A percentile compares a stretch with the other conserved stretches of the same genome.
Conservation (phyloP, 73 alveolate species). For the Effrenium voratum region DNA sequence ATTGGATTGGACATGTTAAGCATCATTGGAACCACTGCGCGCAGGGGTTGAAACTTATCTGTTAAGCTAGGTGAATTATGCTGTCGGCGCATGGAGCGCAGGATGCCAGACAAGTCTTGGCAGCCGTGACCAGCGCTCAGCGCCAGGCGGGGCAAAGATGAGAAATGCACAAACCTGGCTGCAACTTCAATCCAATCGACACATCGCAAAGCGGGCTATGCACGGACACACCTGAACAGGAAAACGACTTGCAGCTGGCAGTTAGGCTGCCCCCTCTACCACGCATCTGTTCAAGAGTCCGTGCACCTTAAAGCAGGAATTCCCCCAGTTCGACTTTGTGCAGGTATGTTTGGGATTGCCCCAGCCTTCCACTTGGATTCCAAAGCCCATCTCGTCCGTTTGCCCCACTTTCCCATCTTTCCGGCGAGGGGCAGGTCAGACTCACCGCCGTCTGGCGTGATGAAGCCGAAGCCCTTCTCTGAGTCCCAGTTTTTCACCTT, state of each 20-base stretch:
- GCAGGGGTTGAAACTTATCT: neutral
- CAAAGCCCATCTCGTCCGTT: too few relatives aligned
- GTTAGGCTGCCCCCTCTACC: too few relatives aligned
- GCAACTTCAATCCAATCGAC: too few relatives aligned
- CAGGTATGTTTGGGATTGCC: too few relatives aligned
- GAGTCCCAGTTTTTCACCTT: conserved; percentile 35
- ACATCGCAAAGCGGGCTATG: too few relatives aligned
- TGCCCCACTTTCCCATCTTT: too few relatives aligned
- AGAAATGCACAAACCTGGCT: conserved; percentile 68
- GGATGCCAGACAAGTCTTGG: neutral
- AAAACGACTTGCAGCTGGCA: too few relatives aligned
- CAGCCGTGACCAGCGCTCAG: neutral
- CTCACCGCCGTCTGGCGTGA: conserved; percentile 63
- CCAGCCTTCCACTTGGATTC: too few relatives aligned
- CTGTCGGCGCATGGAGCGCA: neutral
- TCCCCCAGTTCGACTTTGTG: too few relatives aligned
- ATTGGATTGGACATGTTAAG: neutral
- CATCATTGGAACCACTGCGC: neutral
- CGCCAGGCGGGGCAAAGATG: conserved; percentile 46
- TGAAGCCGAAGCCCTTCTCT: conserved; percentile 85
- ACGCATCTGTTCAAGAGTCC: too few relatives aligned
- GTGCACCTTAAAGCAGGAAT: too few relatives aligned
- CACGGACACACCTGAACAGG: too few relatives aligned
- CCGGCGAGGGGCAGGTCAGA: conserved; percentile 34
- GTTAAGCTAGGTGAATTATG: neutral